A percentile compares a stretch with the other conserved stretches of the same genome.
These are phyloP conservation scores for Apiospora hydei DNA, from an alignment of 2,329 filamentous ascomycete species.

Conservation along the genomic window DNA sequence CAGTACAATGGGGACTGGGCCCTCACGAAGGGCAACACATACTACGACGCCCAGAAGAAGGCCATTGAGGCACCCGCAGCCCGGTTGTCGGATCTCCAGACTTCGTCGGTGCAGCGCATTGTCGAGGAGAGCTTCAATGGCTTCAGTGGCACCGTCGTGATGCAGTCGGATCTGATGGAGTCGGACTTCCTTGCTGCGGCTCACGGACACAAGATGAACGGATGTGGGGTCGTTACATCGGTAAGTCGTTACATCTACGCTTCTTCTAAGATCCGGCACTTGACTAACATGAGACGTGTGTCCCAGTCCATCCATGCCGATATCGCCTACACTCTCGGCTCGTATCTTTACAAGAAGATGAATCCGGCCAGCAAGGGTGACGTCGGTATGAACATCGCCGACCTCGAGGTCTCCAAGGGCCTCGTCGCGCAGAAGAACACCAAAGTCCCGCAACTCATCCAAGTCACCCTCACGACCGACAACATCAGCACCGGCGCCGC, in stretches of 20 bases:
- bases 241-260: neutral
- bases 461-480: conserved; percentile 41
- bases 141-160: conserved; percentile 38
- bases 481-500: conserved; percentile 54
- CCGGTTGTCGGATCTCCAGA: conserved; percentile 33
- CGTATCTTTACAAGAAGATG: conserved; percentile 64
- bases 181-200: conserved; percentile 46
- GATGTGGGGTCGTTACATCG: conserved; percentile 48
- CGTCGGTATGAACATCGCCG: conserved; percentile 44
- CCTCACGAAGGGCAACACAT: conserved; percentile 61
- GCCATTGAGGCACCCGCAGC: neutral
- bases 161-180: conserved; percentile 50
- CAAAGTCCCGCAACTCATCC: conserved; percentile 41
- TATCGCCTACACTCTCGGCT: conserved; percentile 68
- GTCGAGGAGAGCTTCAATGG: conserved; percentile 43
- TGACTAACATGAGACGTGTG: conserved; percentile 22
- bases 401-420: conserved; percentile 47
- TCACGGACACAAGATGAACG: conserved; percentile 52
- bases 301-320: conserved; percentile 62
- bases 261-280: neutral
- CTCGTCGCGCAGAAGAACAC: conserved; percentile 43
- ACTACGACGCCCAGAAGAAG: conserved; percentile 48
- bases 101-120: conserved; percentile 47
- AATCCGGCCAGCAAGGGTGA: conserved; percentile 51
- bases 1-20: conserved; percentile 74